phyloP scores from a whole-genome alignment of 768 basidiomycete genomes.

The Tulasnella calospora region DNA sequence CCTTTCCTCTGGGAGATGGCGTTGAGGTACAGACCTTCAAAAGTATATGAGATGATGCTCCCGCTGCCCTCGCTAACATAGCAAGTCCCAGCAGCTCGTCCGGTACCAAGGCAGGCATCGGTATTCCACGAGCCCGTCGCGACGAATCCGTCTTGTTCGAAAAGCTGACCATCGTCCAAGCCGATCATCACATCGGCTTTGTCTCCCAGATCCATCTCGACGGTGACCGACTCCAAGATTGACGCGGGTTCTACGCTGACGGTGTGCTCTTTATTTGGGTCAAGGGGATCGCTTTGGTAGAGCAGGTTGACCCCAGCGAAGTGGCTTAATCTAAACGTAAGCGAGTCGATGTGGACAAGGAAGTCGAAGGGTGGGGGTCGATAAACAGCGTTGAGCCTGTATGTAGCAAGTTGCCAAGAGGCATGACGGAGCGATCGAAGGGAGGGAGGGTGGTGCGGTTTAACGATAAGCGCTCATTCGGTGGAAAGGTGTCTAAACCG shows the following conservation, averaged over 20 bases:
- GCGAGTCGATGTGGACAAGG: background rate
- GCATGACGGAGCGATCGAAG: background rate
- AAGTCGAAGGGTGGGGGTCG: background rate
- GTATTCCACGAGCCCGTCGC: background rate
- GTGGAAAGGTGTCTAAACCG: background rate
- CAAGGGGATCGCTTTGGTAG: background rate
- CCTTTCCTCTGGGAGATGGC: background rate
- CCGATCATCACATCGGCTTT: background rate
- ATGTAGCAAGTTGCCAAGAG: background rate
- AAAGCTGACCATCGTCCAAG: conserved; percentile 18
- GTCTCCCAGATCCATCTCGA: conserved; percentile 9
- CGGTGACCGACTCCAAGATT: background rate
- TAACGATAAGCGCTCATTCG: background rate
- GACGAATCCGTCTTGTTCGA: background rate
- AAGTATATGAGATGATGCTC: background rate
- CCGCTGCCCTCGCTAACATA: background rate
- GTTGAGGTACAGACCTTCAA: background rate
- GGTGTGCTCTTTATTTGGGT: background rate
- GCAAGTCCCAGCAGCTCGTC: background rate
- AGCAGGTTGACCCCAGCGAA: background rate
- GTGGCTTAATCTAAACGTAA: background rate
- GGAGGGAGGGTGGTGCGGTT: background rate
- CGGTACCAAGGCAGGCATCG: background rate
- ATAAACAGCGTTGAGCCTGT: background rate
- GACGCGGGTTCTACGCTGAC: background rate